A percentile compares a stretch with the other conserved stretches of the same genome.
phyloP scores from a whole-genome alignment of 2,329 filamentous ascomycete species.

The Trichoderma sp. region DNA sequence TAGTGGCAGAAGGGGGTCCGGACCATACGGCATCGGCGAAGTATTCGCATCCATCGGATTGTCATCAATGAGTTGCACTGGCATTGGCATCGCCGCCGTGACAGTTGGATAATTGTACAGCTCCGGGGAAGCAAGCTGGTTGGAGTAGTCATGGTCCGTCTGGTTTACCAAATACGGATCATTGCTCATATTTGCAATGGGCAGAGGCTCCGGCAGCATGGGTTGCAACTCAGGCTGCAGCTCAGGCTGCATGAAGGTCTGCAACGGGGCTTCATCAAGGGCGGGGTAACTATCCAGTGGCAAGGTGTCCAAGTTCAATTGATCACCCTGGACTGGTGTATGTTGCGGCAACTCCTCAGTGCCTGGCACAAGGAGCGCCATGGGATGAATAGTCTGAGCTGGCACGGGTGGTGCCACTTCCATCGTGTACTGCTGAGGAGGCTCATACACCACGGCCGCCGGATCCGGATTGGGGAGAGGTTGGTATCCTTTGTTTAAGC shows the following conservation, averaged over 20 bases:
- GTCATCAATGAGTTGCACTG: neutral
- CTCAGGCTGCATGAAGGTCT: neutral
- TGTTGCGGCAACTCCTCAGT: neutral
- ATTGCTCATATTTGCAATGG: neutral
- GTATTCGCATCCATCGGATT: neutral
- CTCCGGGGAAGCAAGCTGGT: neutral
- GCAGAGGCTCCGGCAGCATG: neutral
- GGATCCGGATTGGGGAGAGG: conserved; percentile 28
- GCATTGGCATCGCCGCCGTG: neutral
- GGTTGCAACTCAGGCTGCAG: neutral
- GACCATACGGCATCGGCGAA: neutral
- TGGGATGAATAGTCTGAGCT: neutral
- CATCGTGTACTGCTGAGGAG: conserved; percentile 33
- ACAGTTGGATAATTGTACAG: neutral
- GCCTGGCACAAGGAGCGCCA: neutral
- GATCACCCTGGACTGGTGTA: neutral
- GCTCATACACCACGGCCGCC: conserved; percentile 28
- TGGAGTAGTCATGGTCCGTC: neutral
- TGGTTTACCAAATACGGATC: neutral
- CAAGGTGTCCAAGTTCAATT: neutral
- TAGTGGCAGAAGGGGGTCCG: neutral
- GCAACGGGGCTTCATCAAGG: neutral
- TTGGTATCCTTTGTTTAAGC: conserved; percentile 35
- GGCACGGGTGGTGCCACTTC: conserved; percentile 26
- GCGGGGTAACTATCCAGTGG: conserved; percentile 6